Evolutionary conservation across 2,329 filamentous ascomycete genomes (phyloP).

Genomic region (Fusarium burgessii): DNA sequence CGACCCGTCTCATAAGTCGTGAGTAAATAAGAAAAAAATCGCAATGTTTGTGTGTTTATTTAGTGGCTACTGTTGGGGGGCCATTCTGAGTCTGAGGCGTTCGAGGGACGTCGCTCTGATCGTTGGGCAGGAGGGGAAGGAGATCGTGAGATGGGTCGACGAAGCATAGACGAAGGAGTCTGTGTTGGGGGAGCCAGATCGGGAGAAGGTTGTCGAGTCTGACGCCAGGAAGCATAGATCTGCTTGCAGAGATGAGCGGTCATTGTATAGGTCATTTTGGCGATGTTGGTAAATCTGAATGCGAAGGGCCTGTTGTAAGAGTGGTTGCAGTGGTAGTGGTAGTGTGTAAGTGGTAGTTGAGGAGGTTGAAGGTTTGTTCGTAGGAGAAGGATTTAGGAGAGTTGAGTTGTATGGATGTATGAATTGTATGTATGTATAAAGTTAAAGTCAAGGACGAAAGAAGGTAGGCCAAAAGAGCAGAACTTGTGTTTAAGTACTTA

Average conservation of each 20-base stretch:
- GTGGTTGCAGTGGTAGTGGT: not conserved
- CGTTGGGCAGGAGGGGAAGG: slow-evolving; percentile 45
- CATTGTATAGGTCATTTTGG: slow-evolving; percentile 70
- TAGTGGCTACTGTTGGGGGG: slow-evolving; percentile 37
- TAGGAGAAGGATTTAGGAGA: not conserved
- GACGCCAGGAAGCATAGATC: slow-evolving; percentile 69
- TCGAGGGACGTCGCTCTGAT: slow-evolving; percentile 43
- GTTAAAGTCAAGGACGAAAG: slow-evolving; percentile 3
- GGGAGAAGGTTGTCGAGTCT: slow-evolving; percentile 58
- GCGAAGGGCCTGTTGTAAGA: slow-evolving; percentile 3
- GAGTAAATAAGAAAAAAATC: not conserved
- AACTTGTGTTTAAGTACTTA: slow-evolving; percentile 27
- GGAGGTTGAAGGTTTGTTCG: not conserved
- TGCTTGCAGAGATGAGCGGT: slow-evolving; percentile 71
- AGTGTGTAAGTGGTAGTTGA: slow-evolving; percentile 13
- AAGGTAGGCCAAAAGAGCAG: not conserved
- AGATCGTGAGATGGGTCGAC: slow-evolving; percentile 43
- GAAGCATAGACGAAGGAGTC: slow-evolving; percentile 42
- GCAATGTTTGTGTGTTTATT: not conserved
- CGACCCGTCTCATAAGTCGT: slow-evolving; percentile 25
- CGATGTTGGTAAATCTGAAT: slow-evolving; percentile 2
- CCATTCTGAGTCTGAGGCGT: slow-evolving; percentile 46
- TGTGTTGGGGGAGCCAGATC: slow-evolving; percentile 49
- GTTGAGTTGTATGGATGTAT: not conserved
- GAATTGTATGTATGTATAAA: not conserved